phyloP scores from a whole-genome alignment of 2,329 filamentous ascomycete species.

The Paramyrothecium roridum region DNA sequence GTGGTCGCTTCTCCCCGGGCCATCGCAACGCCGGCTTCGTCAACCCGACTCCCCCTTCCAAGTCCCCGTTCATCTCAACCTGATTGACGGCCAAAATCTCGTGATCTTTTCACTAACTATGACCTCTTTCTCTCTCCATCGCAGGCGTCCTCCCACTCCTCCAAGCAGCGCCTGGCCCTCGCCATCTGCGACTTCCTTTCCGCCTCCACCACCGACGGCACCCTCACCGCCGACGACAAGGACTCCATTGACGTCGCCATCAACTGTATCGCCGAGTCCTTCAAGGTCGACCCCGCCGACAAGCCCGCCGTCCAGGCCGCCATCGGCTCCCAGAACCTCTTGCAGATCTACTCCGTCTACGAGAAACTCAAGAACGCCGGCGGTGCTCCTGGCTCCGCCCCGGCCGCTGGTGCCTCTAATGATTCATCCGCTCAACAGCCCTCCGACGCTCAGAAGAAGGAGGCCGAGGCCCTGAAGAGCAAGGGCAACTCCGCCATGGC shows the following conservation, averaged over 20 bases:
- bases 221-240: constrained; percentile 79
- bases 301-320: constrained; percentile 70
- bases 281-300: constrained; percentile 88
- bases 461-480: constrained; percentile 85
- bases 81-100: no score
- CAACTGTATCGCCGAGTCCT: constrained; percentile 92
- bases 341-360: constrained; percentile 92
- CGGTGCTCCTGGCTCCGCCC: constrained; percentile 25
- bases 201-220: constrained; percentile 82
- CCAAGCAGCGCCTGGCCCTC: constrained; percentile 86
- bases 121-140: not conserved
- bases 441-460: constrained; percentile 63
- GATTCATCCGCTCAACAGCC: constrained; percentile 27
- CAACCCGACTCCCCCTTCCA: not conserved
- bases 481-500: constrained; percentile 95
- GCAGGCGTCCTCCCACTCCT: constrained; percentile 38
- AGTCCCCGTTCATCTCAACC: no score
- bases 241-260: constrained; percentile 93
- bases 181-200: constrained; percentile 95
- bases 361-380: constrained; percentile 78
- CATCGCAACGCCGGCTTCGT: not conserved
- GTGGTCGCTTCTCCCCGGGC: not conserved
- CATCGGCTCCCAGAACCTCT: constrained; percentile 80
- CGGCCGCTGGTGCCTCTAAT: constrained; percentile 4
- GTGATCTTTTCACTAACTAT: not conserved